phyloP scores from a whole-genome alignment of 2,329 filamentous ascomycete species.

The Colletotrichum zoysiae region DNA sequence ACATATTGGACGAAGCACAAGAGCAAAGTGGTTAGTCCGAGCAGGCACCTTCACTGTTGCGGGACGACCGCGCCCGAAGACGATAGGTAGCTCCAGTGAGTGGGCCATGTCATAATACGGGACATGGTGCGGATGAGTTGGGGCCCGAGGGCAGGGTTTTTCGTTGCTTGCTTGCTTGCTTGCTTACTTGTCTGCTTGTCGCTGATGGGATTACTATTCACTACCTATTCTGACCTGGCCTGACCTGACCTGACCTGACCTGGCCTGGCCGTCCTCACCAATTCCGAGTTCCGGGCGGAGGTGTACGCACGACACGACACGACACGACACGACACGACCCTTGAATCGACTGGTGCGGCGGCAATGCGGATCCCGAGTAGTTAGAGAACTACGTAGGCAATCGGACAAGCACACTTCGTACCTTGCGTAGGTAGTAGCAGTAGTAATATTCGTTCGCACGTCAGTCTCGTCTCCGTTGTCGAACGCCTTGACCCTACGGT shows the following conservation, averaged over 20 bases:
- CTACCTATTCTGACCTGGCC: neutral
- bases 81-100: conserved; percentile 25
- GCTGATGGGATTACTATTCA: conserved; percentile 20
- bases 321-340: neutral
- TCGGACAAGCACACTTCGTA: neutral
- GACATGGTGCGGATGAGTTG: conserved; percentile 29
- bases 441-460: no score
- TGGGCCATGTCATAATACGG: conserved; percentile 31
- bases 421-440: no score
- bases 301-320: neutral
- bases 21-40: conserved; percentile 1
- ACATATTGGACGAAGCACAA: conserved; percentile 2
- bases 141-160: conserved; percentile 28
- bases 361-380: neutral
- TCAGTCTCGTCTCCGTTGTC: neutral
- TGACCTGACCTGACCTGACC: no score
- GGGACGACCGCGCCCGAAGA: conserved; percentile 24
- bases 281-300: conserved; percentile 21
- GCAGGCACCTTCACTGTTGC: conserved; percentile 15
- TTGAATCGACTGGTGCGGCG: neutral
- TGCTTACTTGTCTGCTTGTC: conserved; percentile 22
- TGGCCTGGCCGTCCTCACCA: neutral
- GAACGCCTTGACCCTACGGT: neutral
- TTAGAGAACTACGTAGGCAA: neutral
- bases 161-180: neutral